These are phyloP conservation scores for Talaromyces sp. DNA, from an alignment of 2,329 filamentous ascomycete species.

Conservation along the genomic window DNA sequence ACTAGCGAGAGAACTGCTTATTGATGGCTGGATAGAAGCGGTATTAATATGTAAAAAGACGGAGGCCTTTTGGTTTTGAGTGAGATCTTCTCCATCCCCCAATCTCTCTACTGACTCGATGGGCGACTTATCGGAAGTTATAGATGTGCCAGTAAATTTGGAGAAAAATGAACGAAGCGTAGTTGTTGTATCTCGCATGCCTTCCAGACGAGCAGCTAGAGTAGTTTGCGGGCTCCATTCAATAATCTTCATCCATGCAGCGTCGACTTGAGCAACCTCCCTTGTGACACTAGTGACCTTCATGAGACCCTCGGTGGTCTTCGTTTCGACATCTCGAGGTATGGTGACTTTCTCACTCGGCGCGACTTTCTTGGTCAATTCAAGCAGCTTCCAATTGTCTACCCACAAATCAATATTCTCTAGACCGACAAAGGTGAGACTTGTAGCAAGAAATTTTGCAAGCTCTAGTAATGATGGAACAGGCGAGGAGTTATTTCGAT, in stretches of 20 bases:
- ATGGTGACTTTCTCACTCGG: constrained; percentile 69
- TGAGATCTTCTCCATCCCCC: constrained; percentile 67
- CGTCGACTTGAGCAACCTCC: constrained; percentile 88
- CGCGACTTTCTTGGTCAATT: constrained; percentile 78
- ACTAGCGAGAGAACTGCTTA: constrained; percentile 67
- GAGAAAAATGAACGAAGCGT: constrained; percentile 78
- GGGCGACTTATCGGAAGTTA: constrained; percentile 41
- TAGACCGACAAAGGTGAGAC: constrained; percentile 89
- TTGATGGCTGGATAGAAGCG: constrained; percentile 73
- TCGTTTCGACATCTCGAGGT: constrained; percentile 74
- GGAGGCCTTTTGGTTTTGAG: constrained; percentile 66
- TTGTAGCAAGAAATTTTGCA: constrained; percentile 89
- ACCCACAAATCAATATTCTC: constrained; percentile 85
- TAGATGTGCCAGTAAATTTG: constrained; percentile 62
- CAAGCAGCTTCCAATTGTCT: constrained; percentile 78
- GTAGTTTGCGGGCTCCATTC: constrained; percentile 69
- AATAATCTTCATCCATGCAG: constrained; percentile 79
- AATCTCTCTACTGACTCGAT: constrained; percentile 58
- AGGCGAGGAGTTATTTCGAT: constrained; percentile 82
- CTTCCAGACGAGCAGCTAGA: constrained; percentile 33
- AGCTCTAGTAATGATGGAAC: constrained; percentile 82
- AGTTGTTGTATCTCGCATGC: constrained; percentile 46
- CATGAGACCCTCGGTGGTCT: constrained; percentile 85
- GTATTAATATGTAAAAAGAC: constrained; percentile 89
- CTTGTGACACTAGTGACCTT: constrained; percentile 74